Conservation (phyloP, 2,329 filamentous ascomycete genomes). For the Paraphaeosphaeria sporulosa region DNA sequence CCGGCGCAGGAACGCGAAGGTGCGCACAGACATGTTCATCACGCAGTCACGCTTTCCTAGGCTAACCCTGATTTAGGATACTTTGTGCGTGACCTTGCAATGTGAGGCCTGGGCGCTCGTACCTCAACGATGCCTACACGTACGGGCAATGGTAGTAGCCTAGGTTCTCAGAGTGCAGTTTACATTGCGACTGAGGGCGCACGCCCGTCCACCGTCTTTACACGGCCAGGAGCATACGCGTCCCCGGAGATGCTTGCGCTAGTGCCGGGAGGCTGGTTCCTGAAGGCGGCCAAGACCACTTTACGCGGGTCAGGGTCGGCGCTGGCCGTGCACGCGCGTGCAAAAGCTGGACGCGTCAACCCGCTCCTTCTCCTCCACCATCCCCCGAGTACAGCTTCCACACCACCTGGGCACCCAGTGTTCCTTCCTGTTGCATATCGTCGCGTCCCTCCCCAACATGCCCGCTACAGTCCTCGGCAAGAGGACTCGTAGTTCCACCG, state of each 20-base stretch:
- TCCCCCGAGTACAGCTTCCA: constrained; percentile 31
- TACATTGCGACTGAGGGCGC: too few relatives aligned
- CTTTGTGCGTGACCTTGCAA: not conserved
- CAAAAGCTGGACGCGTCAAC: constrained; percentile 20
- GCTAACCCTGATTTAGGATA: not conserved
- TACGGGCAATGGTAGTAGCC: too few relatives aligned
- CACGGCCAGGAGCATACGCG: too few relatives aligned
- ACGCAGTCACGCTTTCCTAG: constrained; percentile 32
- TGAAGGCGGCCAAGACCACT: constrained; percentile 18
- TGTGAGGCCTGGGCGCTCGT: too few relatives aligned
- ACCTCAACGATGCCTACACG: too few relatives aligned
- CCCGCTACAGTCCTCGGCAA: constrained; percentile 48
- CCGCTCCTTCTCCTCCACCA: constrained; percentile 29
- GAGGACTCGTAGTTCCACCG: constrained; percentile 45
- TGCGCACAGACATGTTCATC: constrained; percentile 21
- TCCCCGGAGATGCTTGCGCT: too few relatives aligned
- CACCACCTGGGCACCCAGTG: constrained; percentile 13
- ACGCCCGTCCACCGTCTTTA: too few relatives aligned
- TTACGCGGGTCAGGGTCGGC: constrained; percentile 27
- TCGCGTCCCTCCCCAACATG: constrained; percentile 28
- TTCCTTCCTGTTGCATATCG: constrained; percentile 21
- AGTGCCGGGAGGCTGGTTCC: too few relatives aligned
- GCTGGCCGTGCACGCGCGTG: constrained; percentile 7
- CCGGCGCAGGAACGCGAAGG: constrained; percentile 12
- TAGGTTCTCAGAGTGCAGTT: too few relatives aligned